These are phyloP conservation scores for Phylloporus arenicola DNA, from an alignment of 768 basidiomycete genomes.

Conservation along the genomic window DNA sequence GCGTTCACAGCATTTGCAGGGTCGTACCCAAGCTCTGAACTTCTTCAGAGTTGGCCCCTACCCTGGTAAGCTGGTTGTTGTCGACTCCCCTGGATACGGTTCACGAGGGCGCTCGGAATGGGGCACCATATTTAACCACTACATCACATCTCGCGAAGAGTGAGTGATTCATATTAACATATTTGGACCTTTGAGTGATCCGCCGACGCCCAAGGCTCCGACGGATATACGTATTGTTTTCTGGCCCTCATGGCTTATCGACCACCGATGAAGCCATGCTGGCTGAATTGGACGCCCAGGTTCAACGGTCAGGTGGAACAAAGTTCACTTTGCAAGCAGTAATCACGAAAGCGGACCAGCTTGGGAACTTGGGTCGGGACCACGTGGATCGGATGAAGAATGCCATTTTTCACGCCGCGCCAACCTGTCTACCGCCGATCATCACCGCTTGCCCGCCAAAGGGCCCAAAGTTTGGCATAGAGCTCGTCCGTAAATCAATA, in stretches of 20 bases:
- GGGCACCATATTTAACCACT: constrained; percentile 65
- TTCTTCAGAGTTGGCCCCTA: constrained; percentile 63
- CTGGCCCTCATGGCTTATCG: constrained; percentile 59
- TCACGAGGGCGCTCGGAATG: constrained; percentile 67
- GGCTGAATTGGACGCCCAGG: constrained; percentile 34
- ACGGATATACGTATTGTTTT: constrained; percentile 67
- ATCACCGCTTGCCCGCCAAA: constrained; percentile 44
- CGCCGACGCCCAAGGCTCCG: constrained; percentile 43
- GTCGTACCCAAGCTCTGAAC: constrained; percentile 65
- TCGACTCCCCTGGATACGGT: constrained; percentile 82
- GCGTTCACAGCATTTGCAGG: constrained; percentile 36
- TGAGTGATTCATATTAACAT: constrained; percentile 31
- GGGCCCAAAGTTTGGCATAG: constrained; percentile 54
- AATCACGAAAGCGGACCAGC: constrained; percentile 64
- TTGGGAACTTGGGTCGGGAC: constrained; percentile 32
- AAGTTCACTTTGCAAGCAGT: constrained; percentile 64
- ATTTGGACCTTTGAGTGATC: background rate
- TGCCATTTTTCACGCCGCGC: constrained; percentile 48
- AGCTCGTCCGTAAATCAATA: constrained; percentile 53
- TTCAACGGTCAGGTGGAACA: constrained; percentile 31
- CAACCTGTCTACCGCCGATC: constrained; percentile 63
- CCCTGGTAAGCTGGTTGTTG: constrained; percentile 54
- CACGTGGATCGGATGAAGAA: constrained; percentile 40
- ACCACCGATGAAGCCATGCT: constrained; percentile 60
- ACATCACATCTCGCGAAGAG: constrained; percentile 56